Evolutionary conservation across 441 rosid species (phyloP).

Genomic region (Pelargonium myrrhifolium): DNA sequence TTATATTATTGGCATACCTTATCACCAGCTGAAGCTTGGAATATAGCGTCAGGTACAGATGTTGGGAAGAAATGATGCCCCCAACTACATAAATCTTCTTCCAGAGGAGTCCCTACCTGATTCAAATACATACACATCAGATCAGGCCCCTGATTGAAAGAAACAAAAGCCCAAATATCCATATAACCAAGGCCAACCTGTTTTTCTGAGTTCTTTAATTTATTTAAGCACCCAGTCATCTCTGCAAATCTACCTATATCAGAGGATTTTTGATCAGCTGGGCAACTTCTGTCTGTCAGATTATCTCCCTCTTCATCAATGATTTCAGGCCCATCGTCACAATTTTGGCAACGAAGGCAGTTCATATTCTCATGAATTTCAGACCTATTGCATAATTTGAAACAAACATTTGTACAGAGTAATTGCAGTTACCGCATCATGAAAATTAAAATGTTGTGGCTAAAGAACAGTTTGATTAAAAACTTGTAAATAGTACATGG

Average conservation of each 20-base stretch:
- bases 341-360: slow-evolving; percentile 56
- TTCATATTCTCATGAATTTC: slow-evolving; percentile 92
- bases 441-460: slow-evolving; percentile 11
- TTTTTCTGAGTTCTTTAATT: slow-evolving; percentile 68
- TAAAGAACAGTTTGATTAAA: background rate
- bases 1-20: slow-evolving; percentile 43
- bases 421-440: slow-evolving; percentile 6
- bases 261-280: slow-evolving; percentile 29
- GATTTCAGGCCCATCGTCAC: slow-evolving; percentile 25
- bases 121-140: background rate
- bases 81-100: slow-evolving; percentile 89
- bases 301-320: slow-evolving; percentile 31
- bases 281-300: slow-evolving; percentile 19
- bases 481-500: too few species aligned
- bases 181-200: slow-evolving; percentile 44
- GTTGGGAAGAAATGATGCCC: slow-evolving; percentile 73
- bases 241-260: slow-evolving; percentile 91
- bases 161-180: slow-evolving; percentile 11
- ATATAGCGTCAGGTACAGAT: slow-evolving; percentile 72
- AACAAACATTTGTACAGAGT: slow-evolving; percentile 3
- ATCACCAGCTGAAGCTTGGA: slow-evolving; percentile 89
- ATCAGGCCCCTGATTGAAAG: background rate
- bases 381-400: slow-evolving; percentile 47
- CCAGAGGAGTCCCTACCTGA: slow-evolving; percentile 83
- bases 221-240: slow-evolving; percentile 57